Evolutionary conservation across 2,329 filamentous ascomycete species (phyloP), one percentile per base, ranked within the genome.

Genomic region (Phoma sp.): DNA sequence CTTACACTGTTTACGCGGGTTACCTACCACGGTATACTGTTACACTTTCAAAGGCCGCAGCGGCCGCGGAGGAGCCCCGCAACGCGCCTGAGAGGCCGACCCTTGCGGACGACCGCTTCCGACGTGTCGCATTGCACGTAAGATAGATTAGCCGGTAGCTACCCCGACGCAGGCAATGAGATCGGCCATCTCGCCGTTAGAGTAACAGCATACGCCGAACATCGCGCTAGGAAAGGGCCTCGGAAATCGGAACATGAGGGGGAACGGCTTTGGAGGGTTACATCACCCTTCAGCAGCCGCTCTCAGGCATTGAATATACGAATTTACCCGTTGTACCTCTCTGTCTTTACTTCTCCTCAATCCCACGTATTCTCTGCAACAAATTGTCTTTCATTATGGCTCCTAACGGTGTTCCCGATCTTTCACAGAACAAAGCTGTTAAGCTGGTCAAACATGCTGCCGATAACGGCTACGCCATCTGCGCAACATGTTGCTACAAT

Each of bases 401-500:
- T 1, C 57, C 66, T 29, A 79, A 45, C 30, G 42, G 42, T 35
- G 25, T 44, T 33, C 48, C 48, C 29, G 48, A 82, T 66, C 78
- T 75, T 33, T 84, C 85, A 50, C 64, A 72, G 25, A 72, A 73
- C 55, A 67, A 65, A 47, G 70, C 71, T 10, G 62, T 73, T 24
- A 67, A 65, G 66, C 84, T 87, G 65, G 80, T 87, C 65, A 78
- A 84, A 63, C 80, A 82, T 51, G 85, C 85, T 50, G 77, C 78
- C 41, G 73, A 77, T 23, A 81, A 82, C 64, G 78, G 80, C 30
- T 87, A 87, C 64, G 84, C 80, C 44, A 79, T 87, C 33, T 83
- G 83, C 7, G 84, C 80, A 58, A 86, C 85, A 78, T 86, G 84
- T 79, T 79, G 77, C 55, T 88, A 90, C 79, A 89, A 90, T 67